A percentile compares a stretch with the other conserved stretches of the same genome.
These are phyloP conservation scores for Hygrophorus russula DNA, from an alignment of 768 basidiomycete genomes.

Conservation along the genomic window DNA sequence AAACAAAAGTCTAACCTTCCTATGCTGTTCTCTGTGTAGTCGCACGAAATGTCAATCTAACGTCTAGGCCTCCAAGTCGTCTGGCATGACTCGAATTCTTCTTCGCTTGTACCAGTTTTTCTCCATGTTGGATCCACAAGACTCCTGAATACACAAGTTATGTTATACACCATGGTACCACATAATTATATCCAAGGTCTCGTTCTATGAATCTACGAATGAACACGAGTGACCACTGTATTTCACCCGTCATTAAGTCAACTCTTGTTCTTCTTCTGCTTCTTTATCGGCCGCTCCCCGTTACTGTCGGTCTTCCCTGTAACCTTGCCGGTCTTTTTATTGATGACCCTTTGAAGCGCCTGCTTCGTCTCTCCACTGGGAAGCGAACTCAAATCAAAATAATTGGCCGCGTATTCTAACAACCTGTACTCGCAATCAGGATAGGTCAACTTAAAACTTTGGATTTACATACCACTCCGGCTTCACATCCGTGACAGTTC, in stretches of 20 bases:
- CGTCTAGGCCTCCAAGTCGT: no score
- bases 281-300: not conserved
- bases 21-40: no score
- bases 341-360: constrained; percentile 40
- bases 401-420: constrained; percentile 47
- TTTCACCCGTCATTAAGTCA: constrained; percentile 5
- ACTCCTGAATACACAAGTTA: no score
- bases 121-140: no score
- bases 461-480: constrained; percentile 63
- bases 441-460: not conserved
- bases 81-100: no score
- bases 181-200: no score
- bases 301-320: constrained; percentile 12
- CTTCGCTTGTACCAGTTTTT: no score
- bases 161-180: no score
- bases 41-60: no score
- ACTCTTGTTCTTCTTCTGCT: not conserved
- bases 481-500: constrained; percentile 80
- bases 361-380: constrained; percentile 63
- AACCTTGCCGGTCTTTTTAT: constrained; percentile 41
- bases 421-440: constrained; percentile 29
- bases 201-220: constrained; percentile 7
- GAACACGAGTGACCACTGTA: constrained; percentile 28
- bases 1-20: no score
- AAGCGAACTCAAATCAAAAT: constrained; percentile 62